Evolutionary conservation across 192 early-diverging fungal species (phyloP), one percentile per base, ranked within the genome.

Genomic region (Gigaspora rosea): DNA sequence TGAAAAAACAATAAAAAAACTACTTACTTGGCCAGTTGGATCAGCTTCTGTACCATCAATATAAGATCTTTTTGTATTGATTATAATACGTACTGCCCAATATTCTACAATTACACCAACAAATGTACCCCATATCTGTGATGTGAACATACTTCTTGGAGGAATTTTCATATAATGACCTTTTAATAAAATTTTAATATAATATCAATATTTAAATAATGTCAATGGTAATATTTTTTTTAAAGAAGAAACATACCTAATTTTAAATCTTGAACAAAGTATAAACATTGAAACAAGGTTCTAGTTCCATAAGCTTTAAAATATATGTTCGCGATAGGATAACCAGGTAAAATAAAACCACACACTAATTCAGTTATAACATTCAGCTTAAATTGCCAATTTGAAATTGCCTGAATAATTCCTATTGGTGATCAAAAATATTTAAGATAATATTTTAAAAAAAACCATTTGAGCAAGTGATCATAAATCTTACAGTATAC

Each of bases 231-330:
- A 41, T 6, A 6, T 41, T 41, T 41, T 41, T 41, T 27, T 27
- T 27, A 27, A 27, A 41, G 27, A 8, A 27, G 16, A 8, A 16
- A n/a, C 16, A 22, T 35, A 2, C 89, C 90, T 11, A 94, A 81
- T 79, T 95, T 95, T 22, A 95, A 80, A 82, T 94, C 93, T 47
- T 66, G 33, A 15, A 91, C 74, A 32, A 96, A 89, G 22, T 84
- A 86, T 27, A 96, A 78, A 52, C 89, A 91, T 83, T 98, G 95
- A 27, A 83, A 81, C 83, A 94, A 84, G 7, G 90, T 81, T 61
- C 83, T 81, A 61, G 81, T 82, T 59, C 86, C 84, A 50, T 86
- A 80, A 13, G 80, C 81, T 82, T 92, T 92, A 85, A 91, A 92
- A 10, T 80, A 80, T 63, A 90, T 83, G 69, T 84, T 85, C n/a